Percentiles rank a stretch among this genome's conserved stretches.
phyloP scores from a whole-genome alignment of 257 asterid species.

The Thymus quinquecostatus region DNA sequence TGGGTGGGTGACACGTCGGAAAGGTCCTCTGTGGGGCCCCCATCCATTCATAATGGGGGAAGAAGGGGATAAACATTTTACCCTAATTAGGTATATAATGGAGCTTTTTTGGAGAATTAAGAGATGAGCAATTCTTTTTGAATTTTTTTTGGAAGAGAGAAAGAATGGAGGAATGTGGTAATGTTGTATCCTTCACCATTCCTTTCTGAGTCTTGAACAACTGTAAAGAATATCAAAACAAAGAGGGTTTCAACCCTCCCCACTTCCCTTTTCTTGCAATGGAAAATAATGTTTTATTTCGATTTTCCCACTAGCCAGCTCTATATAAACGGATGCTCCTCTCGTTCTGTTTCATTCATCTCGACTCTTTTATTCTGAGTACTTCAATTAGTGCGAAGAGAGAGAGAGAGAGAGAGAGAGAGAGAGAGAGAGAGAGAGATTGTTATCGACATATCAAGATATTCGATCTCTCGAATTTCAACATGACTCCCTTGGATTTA shows the following conservation, averaged over 20 bases:
- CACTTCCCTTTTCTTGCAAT: neutral
- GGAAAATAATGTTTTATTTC: neutral
- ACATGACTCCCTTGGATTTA: slow-evolving; percentile 41
- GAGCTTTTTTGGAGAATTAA: slow-evolving; percentile 18
- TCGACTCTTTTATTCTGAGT: neutral
- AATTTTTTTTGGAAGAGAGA: neutral
- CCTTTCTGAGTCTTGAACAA: slow-evolving; percentile 41
- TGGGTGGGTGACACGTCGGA: slow-evolving; percentile 60
- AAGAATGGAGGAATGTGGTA: slow-evolving; percentile 25
- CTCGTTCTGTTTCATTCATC: neutral
- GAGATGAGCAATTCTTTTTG: too few species aligned
- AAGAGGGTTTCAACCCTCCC: slow-evolving; percentile 29
- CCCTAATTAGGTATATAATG: slow-evolving; percentile 40
- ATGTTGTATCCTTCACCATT: neutral
- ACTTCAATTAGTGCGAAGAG: too few species aligned
- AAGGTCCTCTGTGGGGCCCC: slow-evolving; percentile 29
- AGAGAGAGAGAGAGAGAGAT: too few species aligned
- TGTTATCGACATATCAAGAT: neutral
- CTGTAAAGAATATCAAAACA: slow-evolving; percentile 38
- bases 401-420: too few species aligned
- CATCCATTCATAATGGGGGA: neutral
- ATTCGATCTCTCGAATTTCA: neutral
- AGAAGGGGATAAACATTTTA: slow-evolving; percentile 16
- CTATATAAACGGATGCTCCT: slow-evolving; percentile 42
- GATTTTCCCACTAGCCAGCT: neutral